Evolutionary conservation across 1,284 basidiomycete species (phyloP), one percentile per base, ranked within the genome.

Genomic region (Cutaneotrichosporon sp.): DNA sequence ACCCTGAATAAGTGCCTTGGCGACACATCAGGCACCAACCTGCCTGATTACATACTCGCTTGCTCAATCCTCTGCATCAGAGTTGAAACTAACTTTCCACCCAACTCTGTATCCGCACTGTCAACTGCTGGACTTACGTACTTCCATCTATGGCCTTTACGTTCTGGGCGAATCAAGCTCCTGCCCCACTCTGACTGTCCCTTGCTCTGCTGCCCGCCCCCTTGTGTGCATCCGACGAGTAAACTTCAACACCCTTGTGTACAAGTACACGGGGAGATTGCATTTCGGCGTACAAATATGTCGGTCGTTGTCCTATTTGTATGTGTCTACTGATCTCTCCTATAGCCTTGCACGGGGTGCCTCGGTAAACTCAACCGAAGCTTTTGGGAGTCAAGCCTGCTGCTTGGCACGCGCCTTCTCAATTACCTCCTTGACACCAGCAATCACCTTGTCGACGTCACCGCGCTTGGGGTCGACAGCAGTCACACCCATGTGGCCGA

Each of bases 401-500:
- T 46, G 20, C 44, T 46, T 49, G 46, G 46, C 46, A 5, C 46
- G 35, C 6, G 46, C 46, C 29, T 31, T 29, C 17, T 49, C 46
- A 19, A 49, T 24, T 7, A 49, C 46, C 4, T 17, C 46, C 46
- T 49, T 49, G 46, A 49, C 46, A 12, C 27, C 37, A 10, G 25
- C 26, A 20, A 49, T 26, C 6, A 49, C 37, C 37, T 41, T 84
- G 61, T 90, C 84, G 16, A 96, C 72, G 72, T 97, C 90, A 2
- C 82, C 84, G 46, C 89, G 80, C 50, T 78, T 62, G 27, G 78
- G 59, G 62, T 92, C 81, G 24, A 87, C 83, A 24, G 83, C 91
- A 9, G 87, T 86, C 53, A 87, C 74, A 51, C 93, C 93, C 91
- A 97, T 94, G 75, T 96, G 92, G 22, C 90, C 68, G 51, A 75